These are phyloP conservation scores for Penicillium sp. DNA, from an alignment of 2,329 filamentous ascomycete species.

Conservation along the genomic window DNA sequence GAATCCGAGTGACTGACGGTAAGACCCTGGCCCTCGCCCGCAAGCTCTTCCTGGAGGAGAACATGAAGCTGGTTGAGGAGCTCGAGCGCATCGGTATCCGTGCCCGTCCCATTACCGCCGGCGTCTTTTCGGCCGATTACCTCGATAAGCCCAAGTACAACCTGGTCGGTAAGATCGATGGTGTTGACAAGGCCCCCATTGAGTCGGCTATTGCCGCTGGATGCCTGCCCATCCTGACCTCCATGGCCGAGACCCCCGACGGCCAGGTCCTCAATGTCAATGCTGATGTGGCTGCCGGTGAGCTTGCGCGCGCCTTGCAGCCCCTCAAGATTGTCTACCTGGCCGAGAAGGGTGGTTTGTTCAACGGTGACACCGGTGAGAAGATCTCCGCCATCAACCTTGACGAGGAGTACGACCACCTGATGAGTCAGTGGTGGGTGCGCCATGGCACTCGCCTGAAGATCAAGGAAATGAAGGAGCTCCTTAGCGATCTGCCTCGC, in stretches of 20 bases:
- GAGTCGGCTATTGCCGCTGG: slow-evolving; percentile 87
- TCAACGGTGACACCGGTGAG: slow-evolving; percentile 87
- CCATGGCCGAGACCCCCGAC: slow-evolving; percentile 89
- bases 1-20: slow-evolving; percentile 90
- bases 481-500: slow-evolving; percentile 81
- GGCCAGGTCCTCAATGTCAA: slow-evolving; percentile 97
- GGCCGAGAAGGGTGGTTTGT: slow-evolving; percentile 95
- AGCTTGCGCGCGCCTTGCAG: slow-evolving; percentile 82
- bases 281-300: slow-evolving; percentile 91
- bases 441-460: slow-evolving; percentile 91
- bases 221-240: slow-evolving; percentile 89
- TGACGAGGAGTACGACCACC: slow-evolving; percentile 88
- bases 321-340: slow-evolving; percentile 97
- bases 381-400: slow-evolving; percentile 98
- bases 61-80: slow-evolving; percentile 85
- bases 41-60: slow-evolving; percentile 92
- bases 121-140: slow-evolving; percentile 90
- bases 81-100: slow-evolving; percentile 86
- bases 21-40: slow-evolving; percentile 90
- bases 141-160: slow-evolving; percentile 96
- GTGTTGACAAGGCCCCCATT: slow-evolving; percentile 85
- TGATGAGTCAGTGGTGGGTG: slow-evolving; percentile 94
- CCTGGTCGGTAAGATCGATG: slow-evolving; percentile 90
- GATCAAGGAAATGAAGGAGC: slow-evolving; percentile 95
- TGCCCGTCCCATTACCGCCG: slow-evolving; percentile 82